These are phyloP conservation scores for Cenchrus purpureus DNA, from an alignment of 176 grass and related monocot genomes.

Conservation along the genomic window DNA sequence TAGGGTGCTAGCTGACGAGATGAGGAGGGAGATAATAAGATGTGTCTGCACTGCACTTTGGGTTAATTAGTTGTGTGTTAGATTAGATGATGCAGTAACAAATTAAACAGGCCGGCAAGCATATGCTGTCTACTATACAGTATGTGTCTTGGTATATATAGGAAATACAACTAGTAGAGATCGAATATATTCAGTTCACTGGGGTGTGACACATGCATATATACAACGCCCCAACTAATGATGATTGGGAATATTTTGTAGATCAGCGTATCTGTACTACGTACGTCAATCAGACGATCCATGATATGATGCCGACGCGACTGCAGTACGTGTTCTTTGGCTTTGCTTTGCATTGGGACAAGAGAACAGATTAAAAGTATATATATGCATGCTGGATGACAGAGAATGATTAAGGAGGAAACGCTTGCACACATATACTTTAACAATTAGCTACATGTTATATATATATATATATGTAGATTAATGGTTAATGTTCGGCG, in stretches of 20 bases:
- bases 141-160: too few relatives aligned
- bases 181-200: constrained; percentile 22
- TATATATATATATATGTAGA: neutral
- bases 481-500: neutral
- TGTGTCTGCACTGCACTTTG: too few relatives aligned
- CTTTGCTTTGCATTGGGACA: neutral
- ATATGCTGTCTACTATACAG: too few relatives aligned
- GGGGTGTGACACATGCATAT: neutral
- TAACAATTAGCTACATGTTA: too few relatives aligned
- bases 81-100: too few relatives aligned
- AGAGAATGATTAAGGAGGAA: constrained; percentile 33
- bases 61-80: too few relatives aligned
- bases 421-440: neutral
- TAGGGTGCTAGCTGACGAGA: too few relatives aligned
- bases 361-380: constrained; percentile 1
- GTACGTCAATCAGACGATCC: constrained; percentile 22
- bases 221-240: constrained; percentile 41
- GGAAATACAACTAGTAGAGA: neutral
- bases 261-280: neutral
- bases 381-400: neutral
- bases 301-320: neutral
- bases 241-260: constrained; percentile 35
- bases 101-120: too few relatives aligned
- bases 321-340: neutral
- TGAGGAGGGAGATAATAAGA: too few relatives aligned